phyloP scores from a whole-genome alignment of 169 alveolate species.

The Blepharisma undulans region DNA sequence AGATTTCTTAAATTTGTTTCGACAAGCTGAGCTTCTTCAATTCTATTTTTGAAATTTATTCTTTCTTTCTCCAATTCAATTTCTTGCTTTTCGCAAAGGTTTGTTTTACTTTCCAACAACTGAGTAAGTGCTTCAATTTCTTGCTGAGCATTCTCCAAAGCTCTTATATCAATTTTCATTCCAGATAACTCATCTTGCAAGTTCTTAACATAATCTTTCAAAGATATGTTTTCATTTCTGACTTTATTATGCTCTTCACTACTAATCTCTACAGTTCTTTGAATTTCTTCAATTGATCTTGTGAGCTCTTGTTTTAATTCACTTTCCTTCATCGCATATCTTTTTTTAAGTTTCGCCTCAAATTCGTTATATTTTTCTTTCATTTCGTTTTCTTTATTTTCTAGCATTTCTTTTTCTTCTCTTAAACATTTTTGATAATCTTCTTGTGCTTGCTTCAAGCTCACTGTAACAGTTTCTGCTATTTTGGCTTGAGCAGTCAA shows the following conservation, averaged over 20 bases:
- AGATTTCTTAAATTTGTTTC: background rate
- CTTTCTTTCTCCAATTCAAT: background rate
- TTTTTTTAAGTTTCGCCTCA: background rate
- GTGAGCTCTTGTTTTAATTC: background rate
- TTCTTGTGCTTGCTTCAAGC: slow-evolving; percentile 24
- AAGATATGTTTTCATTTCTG: background rate
- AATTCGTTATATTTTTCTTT: background rate
- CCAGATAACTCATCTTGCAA: background rate
- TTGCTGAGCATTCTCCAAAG: background rate
- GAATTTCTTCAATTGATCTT: slow-evolving; percentile 3
- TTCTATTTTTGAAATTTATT: background rate
- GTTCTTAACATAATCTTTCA: background rate
- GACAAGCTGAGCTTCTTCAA: background rate
- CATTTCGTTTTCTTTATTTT: background rate
- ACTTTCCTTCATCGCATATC: background rate
- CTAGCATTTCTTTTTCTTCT: slow-evolving; percentile 14
- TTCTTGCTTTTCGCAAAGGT: background rate
- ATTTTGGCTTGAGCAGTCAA: background rate
- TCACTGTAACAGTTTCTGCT: slow-evolving; percentile 26
- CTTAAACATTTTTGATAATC: background rate
- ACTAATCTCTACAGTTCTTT: background rate
- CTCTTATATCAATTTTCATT: background rate
- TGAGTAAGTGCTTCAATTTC: background rate
- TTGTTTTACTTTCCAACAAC: background rate
- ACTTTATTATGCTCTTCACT: background rate